A percentile compares a stretch with the other conserved stretches of the same genome.
Conservation (phyloP, 1,284 basidiomycete genomes). For the Sanghuangporus baumii region DNA sequence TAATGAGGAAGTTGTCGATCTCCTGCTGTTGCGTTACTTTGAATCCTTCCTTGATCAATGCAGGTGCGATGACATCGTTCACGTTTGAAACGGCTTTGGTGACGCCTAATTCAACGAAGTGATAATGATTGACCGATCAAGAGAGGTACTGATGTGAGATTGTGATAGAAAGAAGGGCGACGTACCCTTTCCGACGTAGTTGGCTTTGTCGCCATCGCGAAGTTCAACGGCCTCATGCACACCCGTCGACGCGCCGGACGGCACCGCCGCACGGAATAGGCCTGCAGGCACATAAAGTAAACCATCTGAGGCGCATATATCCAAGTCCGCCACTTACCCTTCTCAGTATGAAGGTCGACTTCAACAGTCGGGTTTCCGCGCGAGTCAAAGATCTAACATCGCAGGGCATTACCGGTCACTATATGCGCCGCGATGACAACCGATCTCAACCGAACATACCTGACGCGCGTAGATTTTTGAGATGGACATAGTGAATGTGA, state of each 20-base stretch:
- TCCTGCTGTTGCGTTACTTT: conserved; percentile 92
- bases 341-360: conserved; percentile 86
- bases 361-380: conserved; percentile 95
- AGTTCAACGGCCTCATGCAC: conserved; percentile 98
- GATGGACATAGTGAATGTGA: conserved; percentile 65
- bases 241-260: conserved; percentile 98
- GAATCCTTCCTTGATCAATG: conserved; percentile 82
- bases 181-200: conserved; percentile 93
- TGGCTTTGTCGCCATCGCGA: conserved; percentile 91
- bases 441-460: conserved; percentile 36
- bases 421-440: conserved; percentile 7
- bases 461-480: conserved; percentile 85
- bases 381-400: conserved; percentile 86
- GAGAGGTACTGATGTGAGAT: not conserved
- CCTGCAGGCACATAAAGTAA: conserved; percentile 42
- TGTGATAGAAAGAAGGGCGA: conserved; percentile 5
- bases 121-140: not conserved
- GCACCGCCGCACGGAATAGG: conserved; percentile 91
- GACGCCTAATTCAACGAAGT: conserved; percentile 60
- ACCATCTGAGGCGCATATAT: conserved; percentile 5
- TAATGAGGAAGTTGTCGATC: conserved; percentile 98
- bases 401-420: conserved; percentile 15
- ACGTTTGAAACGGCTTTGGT: conserved; percentile 92
- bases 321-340: conserved; percentile 47
- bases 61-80: conserved; percentile 89